Percentiles rank a stretch among this genome's conserved stretches.
These are phyloP conservation scores for Pseudopyricularia cyperi DNA, from an alignment of 2,329 filamentous ascomycete genomes.

Conservation along the genomic window DNA sequence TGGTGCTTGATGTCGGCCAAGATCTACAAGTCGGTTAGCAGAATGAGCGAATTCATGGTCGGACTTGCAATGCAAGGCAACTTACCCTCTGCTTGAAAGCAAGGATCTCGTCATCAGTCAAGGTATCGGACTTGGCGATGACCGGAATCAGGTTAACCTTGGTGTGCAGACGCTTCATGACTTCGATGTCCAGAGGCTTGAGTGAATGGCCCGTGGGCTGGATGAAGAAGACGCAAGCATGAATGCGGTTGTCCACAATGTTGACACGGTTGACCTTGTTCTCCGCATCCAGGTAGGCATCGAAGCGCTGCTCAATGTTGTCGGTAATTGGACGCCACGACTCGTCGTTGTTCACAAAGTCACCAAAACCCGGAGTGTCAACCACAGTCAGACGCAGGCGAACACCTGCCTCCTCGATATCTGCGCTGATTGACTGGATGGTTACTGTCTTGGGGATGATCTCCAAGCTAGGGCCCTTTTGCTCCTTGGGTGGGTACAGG, in stretches of 20 bases:
- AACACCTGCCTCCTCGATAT: conserved; percentile 97
- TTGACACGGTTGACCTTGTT: conserved; percentile 99
- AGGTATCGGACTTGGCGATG: conserved; percentile 95
- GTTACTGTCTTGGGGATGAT: conserved; percentile 97
- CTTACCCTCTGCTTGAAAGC: conserved; percentile 94
- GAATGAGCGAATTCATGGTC: not conserved
- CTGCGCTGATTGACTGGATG: conserved; percentile 87
- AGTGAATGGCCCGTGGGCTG: conserved; percentile 96
- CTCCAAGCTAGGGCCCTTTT: conserved; percentile 91
- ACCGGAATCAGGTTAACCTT: conserved; percentile 99
- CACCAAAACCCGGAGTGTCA: conserved; percentile 93
- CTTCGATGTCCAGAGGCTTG: conserved; percentile 97
- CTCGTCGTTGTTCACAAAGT: conserved; percentile 99
- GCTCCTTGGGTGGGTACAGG: conserved; percentile 96
- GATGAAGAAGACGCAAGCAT: conserved; percentile 99
- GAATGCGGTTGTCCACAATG: conserved; percentile 98
- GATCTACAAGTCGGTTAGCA: conserved; percentile 45
- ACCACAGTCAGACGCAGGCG: conserved; percentile 93
- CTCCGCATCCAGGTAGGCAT: conserved; percentile 96
- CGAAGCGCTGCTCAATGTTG: conserved; percentile 98
- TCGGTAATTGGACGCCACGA: conserved; percentile 98
- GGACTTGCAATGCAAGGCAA: conserved; percentile 9
- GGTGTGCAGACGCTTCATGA: conserved; percentile 98
- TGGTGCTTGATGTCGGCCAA: conserved; percentile 94
- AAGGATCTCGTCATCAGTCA: conserved; percentile 91